These are phyloP conservation scores for Seiridium cupressi DNA, from an alignment of 2,329 filamentous ascomycete species.

Conservation along the genomic window DNA sequence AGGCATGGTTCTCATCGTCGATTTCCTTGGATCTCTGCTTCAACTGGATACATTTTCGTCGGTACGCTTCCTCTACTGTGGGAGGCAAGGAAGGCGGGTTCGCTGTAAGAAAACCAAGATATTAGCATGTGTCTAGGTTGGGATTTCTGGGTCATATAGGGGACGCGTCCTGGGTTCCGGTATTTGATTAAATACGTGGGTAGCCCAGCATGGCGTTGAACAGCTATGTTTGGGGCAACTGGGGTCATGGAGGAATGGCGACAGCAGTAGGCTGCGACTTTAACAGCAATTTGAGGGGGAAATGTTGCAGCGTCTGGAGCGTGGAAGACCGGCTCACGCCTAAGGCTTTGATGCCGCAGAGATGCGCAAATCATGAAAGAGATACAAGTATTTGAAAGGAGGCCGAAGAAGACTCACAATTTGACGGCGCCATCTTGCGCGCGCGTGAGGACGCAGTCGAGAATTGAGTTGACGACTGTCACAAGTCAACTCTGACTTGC, in stretches of 20 bases:
- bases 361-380: no score
- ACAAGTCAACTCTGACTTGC: neutral
- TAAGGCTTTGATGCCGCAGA: no score
- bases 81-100: slow-evolving; percentile 69
- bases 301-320: neutral
- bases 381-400: neutral
- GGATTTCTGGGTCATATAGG: neutral
- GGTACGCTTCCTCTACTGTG: slow-evolving; percentile 93
- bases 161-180: no score
- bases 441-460: neutral
- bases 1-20: slow-evolving; percentile 85
- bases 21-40: slow-evolving; percentile 90
- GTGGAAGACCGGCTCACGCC: no score
- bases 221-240: no score
- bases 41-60: slow-evolving; percentile 92
- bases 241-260: no score
- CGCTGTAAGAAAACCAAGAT: slow-evolving; percentile 29
- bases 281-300: neutral
- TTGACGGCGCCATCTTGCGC: slow-evolving; percentile 5
- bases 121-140: neutral
- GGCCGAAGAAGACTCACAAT: neutral
- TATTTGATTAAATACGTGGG: no score
- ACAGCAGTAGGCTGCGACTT: no score
- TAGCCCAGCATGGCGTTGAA: no score
- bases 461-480: neutral